Evolutionary conservation across 176 grass and related monocot species (phyloP).

Genomic region (Carex myosuroides): DNA sequence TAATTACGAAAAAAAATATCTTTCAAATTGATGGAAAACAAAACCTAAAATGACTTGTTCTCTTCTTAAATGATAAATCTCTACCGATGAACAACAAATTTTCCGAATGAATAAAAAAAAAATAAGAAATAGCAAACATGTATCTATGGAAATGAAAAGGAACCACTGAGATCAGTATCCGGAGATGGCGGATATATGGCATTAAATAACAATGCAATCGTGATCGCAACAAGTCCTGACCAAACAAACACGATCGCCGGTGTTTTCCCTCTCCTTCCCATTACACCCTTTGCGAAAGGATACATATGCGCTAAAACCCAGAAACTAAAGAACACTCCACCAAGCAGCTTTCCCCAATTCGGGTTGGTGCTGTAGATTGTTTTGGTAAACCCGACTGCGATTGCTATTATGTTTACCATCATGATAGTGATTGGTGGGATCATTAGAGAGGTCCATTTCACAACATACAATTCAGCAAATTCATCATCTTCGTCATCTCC

Average conservation of each 20-base stretch:
- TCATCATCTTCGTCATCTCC: slow-evolving; percentile 18
- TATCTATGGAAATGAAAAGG: slow-evolving; percentile 16
- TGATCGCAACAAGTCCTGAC: slow-evolving; percentile 13
- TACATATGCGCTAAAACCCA: slow-evolving; percentile 22
- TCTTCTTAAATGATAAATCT: not conserved
- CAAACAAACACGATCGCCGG: slow-evolving; percentile 17
- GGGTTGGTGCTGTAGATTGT: slow-evolving; percentile 8
- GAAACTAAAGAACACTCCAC: slow-evolving; percentile 20
- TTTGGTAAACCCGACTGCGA: not conserved
- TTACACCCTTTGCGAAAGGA: slow-evolving; percentile 18
- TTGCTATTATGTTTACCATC: slow-evolving; percentile 23
- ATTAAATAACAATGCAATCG: slow-evolving; percentile 12
- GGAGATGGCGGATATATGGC: slow-evolving; percentile 9
- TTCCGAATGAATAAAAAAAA: not conserved
- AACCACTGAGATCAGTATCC: not conserved
- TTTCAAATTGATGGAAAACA: not conserved
- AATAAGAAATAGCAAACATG: not conserved
- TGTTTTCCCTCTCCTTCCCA: slow-evolving; percentile 17
- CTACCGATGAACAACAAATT: slow-evolving; percentile 1
- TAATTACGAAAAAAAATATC: not conserved
- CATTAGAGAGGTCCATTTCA: slow-evolving; percentile 20
- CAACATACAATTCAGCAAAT: slow-evolving; percentile 19
- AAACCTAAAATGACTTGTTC: not conserved
- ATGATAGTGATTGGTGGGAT: slow-evolving; percentile 21
- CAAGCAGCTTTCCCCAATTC: slow-evolving; percentile 11